phyloP scores from a whole-genome alignment of 2,329 filamentous ascomycete species.

The Lomentospora prolificans region DNA sequence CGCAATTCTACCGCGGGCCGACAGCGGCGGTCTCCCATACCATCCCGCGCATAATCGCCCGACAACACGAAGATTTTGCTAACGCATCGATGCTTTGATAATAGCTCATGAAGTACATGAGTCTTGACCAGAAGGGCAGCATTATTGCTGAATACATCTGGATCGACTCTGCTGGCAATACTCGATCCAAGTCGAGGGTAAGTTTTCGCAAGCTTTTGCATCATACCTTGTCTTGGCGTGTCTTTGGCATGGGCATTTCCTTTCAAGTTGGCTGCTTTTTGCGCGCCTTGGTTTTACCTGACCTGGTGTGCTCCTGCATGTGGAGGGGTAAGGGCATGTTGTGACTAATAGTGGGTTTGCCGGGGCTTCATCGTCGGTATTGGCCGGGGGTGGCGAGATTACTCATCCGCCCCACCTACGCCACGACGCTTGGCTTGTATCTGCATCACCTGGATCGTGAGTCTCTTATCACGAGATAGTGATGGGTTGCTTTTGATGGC shows the following conservation, averaged over 20 bases:
- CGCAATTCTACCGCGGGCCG: background rate
- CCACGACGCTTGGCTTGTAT: conserved; percentile 3
- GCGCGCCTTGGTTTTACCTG: background rate
- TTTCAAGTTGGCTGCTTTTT: background rate
- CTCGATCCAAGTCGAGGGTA: conserved; percentile 94
- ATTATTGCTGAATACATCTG: conserved; percentile 96
- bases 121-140: conserved; percentile 77
- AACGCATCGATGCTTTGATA: conserved; percentile 10
- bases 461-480: background rate
- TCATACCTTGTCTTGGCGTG: conserved; percentile 13
- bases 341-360: background rate
- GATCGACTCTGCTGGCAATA: conserved; percentile 75
- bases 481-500: background rate
- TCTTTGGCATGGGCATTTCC: conserved; percentile 5
- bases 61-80: conserved; percentile 3
- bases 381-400: conserved; percentile 12
- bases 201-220: conserved; percentile 29
- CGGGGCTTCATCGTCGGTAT: conserved; percentile 7
- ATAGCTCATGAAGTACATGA: conserved; percentile 86
- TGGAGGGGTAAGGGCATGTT: conserved; percentile 3
- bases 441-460: background rate
- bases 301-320: background rate
- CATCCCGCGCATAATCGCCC: background rate
- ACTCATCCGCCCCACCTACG: conserved; percentile 9
- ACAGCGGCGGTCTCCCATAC: background rate